Evolutionary conservation across 2,329 filamentous ascomycete species (phyloP), one percentile per base, ranked within the genome.

Genomic region (Neophaeococcomyces mojaviensis): DNA sequence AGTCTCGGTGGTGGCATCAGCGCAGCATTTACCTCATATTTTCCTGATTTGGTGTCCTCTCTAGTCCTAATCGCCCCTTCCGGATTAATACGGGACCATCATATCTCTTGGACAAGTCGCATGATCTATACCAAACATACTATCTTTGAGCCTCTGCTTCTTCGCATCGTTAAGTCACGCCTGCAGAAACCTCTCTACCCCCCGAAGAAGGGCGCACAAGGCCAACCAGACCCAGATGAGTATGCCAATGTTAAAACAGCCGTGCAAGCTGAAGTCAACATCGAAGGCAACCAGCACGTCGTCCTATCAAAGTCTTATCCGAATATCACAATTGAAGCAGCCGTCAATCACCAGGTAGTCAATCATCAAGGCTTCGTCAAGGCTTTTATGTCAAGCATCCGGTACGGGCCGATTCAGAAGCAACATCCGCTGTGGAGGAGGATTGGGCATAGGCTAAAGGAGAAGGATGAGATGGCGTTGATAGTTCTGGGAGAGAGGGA

Each of bases 1-100:
- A 88, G 84, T 0, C 72, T 94, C 0, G 87, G 88, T 37, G 88
- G 87, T 30, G 84, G 82, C 12, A 76, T 94, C 33, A 74, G 77
- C 1, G 80, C 79, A 8, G 73, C 79, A 16, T 90, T 92, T 59
- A 76, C 84, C 1, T 73, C 76, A 1, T 79, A 79, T 59, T 86
- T 87, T 58, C 78, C 84, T 0, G 64, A 77, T 39, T 69, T 90
- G 46, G 73, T 95, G 12, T 73, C 75, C 10, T 78, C 75, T 8
- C 70, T 96, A 18, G 72, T 92, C 9, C 75, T 95, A 4, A 74
- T 96, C 34, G 87, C 88, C 0, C 88, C 89, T 0, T 74, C 82
- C 0, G 89, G 89, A 0, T 71, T 95, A 36, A 78, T 95, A 39
- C 74, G 84, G n/a, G 64, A 68, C 3, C 67, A 68, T 12, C 79